Percentiles rank a stretch among this genome's conserved stretches.
phyloP scores from a whole-genome alignment of 495 filamentous ascomycete species.

The Neurospora sp. region DNA sequence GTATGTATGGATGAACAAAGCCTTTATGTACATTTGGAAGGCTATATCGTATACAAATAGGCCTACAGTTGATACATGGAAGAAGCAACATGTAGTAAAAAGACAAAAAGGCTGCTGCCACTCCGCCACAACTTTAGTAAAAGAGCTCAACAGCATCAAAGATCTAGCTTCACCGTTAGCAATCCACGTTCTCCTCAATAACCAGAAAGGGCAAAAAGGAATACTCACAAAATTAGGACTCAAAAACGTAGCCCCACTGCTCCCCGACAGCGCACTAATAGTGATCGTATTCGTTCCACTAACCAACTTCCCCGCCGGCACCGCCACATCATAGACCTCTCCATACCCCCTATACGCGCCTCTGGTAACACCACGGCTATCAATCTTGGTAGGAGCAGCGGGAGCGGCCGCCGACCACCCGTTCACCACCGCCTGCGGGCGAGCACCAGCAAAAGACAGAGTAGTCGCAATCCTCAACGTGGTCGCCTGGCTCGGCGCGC shows the following conservation, averaged over 20 bases:
- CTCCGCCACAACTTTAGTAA: neutral
- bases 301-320: slow-evolving; percentile 47
- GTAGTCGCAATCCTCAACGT: slow-evolving; percentile 58
- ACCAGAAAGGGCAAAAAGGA: no score
- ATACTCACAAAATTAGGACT: slow-evolving; percentile 51
- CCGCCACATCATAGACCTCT: slow-evolving; percentile 48
- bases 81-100: neutral
- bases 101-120: neutral
- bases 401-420: slow-evolving; percentile 37
- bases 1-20: neutral
- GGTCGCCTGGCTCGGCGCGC: slow-evolving; percentile 35
- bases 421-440: slow-evolving; percentile 43
- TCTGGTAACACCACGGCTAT: slow-evolving; percentile 53
- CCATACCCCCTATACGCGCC: slow-evolving; percentile 53
- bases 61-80: neutral
- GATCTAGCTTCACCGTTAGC: slow-evolving; percentile 27
- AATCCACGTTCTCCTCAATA: neutral
- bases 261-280: slow-evolving; percentile 49
- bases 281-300: slow-evolving; percentile 52
- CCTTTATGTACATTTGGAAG: neutral
- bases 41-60: neutral
- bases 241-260: slow-evolving; percentile 42
- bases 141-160: slow-evolving; percentile 49
- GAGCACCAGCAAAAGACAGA: slow-evolving; percentile 46
- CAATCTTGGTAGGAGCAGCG: slow-evolving; percentile 49